Percentiles rank a stretch among this genome's conserved stretches.
Evolutionary conservation across 2,329 filamentous ascomycete species (phyloP).

Genomic region (Sodiomyces alkalinus): DNA sequence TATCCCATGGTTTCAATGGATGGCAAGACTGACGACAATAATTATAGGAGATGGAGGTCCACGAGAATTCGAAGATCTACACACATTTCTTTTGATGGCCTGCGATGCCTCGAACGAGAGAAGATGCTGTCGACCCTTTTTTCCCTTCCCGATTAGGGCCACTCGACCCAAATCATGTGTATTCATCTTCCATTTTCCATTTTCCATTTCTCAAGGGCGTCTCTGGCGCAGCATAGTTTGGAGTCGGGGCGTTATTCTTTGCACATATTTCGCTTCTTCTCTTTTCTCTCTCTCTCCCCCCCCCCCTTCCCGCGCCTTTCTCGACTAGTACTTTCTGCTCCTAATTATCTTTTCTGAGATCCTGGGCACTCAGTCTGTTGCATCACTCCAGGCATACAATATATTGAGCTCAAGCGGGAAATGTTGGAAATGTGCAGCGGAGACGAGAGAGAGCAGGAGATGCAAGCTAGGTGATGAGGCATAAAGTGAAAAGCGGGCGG

Average conservation of each 20-base stretch:
- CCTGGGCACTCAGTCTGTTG: no score
- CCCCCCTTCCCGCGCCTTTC: conserved; percentile 12
- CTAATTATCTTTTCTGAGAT: no score
- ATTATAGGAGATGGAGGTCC: conserved; percentile 95
- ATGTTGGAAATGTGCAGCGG: no score
- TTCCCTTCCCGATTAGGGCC: conserved; percentile 13
- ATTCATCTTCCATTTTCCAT: conserved; percentile 30
- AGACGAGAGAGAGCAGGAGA: no score
- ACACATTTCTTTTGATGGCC: conserved; percentile 96
- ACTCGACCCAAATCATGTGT: conserved; percentile 28
- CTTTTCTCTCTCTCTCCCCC: conserved; percentile 6
- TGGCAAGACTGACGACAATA: no score
- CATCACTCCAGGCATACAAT: no score
- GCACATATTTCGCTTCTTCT: conserved; percentile 12
- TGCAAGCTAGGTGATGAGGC: no score
- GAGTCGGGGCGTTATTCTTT: conserved; percentile 37
- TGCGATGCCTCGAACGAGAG: conserved; percentile 12
- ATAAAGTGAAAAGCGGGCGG: no score
- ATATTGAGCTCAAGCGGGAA: no score
- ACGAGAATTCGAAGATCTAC: conserved; percentile 97
- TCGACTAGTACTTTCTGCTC: conserved; percentile 19
- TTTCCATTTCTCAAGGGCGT: conserved; percentile 29
- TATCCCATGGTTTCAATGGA: background rate
- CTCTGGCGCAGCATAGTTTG: conserved; percentile 43
- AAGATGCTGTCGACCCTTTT: conserved; percentile 12